Base-by-base conservation (phyloP, 805 yeast species). In the Saturnispora quitensis region DNA sequence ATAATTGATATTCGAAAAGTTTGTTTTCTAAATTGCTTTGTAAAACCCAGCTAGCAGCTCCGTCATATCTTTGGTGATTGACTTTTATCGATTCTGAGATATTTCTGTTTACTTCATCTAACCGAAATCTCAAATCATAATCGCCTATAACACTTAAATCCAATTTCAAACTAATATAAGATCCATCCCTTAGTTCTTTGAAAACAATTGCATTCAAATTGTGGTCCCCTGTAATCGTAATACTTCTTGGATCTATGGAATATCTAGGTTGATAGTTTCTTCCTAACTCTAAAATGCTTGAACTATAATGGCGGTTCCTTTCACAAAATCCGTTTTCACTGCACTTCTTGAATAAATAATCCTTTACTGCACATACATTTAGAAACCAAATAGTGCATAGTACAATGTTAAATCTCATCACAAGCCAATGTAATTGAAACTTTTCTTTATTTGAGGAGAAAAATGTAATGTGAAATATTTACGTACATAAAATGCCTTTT, bases 241-340 rank as follows among this genome's bases (percentile, higher is more conserved):
- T 52, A 1, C 72, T 58, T 3, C 62, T 53, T 8, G 64, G 58
- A 52, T 75, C 78, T 38, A 77, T 56, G 2, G 71, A 62, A 56
- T 78, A 77, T 31, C 73, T 69, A 1, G 73, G 63, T 20, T 64
- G 65, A 43, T 65, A 68, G 1, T 62, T 48, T 0, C 46, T 52
- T 0, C 57, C 60, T 10, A 48, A 52, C 7, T 57, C 57, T 5
- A 56, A 51, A 5, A 77, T 70, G 45, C 71, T 63, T 2, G 62
- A 54, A 1, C 88, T 86, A 62, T 77, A 88, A 52, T 78, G 80
- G 51, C 91, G 71, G 61, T 90, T 87, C 65, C 98, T 75, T 47
- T 74, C 34, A 24, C 98, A 90, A 63, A 90, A 89, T 6, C 96
- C 95, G 17, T 89, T 77, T 60, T 85, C 83, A 5, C 73, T 79